These are phyloP conservation scores for Trichoderma oligosporum DNA, from an alignment of 2,329 filamentous ascomycete species.

Conservation along the genomic window DNA sequence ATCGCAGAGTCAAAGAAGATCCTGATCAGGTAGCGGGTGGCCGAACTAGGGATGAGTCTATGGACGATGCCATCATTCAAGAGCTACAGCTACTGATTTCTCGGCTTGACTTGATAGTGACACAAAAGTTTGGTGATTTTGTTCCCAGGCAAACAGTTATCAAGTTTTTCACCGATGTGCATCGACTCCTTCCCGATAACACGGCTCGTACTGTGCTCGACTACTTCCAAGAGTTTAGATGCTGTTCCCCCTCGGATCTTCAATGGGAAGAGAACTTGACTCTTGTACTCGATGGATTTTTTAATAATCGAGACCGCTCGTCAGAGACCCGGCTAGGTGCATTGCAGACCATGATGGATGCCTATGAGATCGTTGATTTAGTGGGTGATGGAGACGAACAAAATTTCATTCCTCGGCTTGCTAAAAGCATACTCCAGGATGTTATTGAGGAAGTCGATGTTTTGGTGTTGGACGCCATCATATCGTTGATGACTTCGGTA, in stretches of 20 bases:
- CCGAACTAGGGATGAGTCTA: constrained; percentile 28
- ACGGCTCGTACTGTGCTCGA: constrained; percentile 61
- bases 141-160: constrained; percentile 64
- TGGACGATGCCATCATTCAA: constrained; percentile 38
- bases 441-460: constrained; percentile 62
- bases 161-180: constrained; percentile 61
- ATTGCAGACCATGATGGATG: constrained; percentile 56
- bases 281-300: constrained; percentile 59
- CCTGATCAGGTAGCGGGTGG: constrained; percentile 25
- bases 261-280: constrained; percentile 64
- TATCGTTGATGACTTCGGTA: constrained; percentile 62
- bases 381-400: constrained; percentile 57
- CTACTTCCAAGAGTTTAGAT: constrained; percentile 65
- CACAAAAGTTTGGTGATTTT: constrained; percentile 48
- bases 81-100: constrained; percentile 45
- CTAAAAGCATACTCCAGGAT: constrained; percentile 57
- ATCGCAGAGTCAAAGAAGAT: constrained; percentile 31
- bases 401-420: constrained; percentile 55
- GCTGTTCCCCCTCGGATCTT: constrained; percentile 67
- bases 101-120: constrained; percentile 47
- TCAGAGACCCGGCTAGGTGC: constrained; percentile 60
- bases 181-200: constrained; percentile 60
- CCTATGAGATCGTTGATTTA: constrained; percentile 56
- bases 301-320: constrained; percentile 58
- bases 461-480: constrained; percentile 59